Evolutionary conservation across 805 yeast species (phyloP).

Genomic region (Ogataea pini): DNA sequence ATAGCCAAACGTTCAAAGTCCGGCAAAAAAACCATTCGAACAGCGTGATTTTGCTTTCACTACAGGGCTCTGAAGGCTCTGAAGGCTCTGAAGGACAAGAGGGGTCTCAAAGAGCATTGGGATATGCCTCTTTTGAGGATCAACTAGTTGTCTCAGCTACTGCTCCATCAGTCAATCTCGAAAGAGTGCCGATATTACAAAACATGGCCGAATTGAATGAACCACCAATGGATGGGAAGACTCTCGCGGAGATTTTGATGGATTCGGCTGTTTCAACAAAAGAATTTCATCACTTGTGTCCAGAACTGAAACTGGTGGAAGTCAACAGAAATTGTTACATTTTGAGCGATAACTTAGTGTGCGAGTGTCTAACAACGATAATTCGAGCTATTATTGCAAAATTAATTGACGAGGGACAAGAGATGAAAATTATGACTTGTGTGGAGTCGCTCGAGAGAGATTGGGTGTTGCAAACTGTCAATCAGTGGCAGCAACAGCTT

Average conservation of each 20-base stretch:
- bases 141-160: slow-evolving; percentile 17
- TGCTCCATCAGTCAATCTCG: slow-evolving; percentile 13
- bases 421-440: slow-evolving; percentile 14
- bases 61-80: not conserved
- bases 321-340: slow-evolving; percentile 14
- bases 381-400: slow-evolving; percentile 11
- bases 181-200: slow-evolving; percentile 14
- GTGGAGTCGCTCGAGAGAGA: slow-evolving; percentile 6
- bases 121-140: slow-evolving; percentile 15
- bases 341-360: slow-evolving; percentile 14
- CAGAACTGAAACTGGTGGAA: slow-evolving; percentile 18
- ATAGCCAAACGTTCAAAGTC: slow-evolving; percentile 57
- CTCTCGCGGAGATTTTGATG: slow-evolving; percentile 10
- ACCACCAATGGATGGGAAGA: not conserved
- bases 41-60: slow-evolving; percentile 57
- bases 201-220: slow-evolving; percentile 4
- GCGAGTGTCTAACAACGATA: slow-evolving; percentile 15
- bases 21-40: slow-evolving; percentile 88
- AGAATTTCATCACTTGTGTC: slow-evolving; percentile 8
- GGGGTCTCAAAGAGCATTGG: slow-evolving; percentile 5
- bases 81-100: too few relatives aligned
- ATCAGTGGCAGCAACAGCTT: slow-evolving; percentile 1
- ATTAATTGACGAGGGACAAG: slow-evolving; percentile 15
- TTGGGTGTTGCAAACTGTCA: slow-evolving; percentile 5
- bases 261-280: slow-evolving; percentile 15